These are phyloP conservation scores for Xylaria curta DNA, from an alignment of 495 filamentous ascomycete species.

Conservation along the genomic window DNA sequence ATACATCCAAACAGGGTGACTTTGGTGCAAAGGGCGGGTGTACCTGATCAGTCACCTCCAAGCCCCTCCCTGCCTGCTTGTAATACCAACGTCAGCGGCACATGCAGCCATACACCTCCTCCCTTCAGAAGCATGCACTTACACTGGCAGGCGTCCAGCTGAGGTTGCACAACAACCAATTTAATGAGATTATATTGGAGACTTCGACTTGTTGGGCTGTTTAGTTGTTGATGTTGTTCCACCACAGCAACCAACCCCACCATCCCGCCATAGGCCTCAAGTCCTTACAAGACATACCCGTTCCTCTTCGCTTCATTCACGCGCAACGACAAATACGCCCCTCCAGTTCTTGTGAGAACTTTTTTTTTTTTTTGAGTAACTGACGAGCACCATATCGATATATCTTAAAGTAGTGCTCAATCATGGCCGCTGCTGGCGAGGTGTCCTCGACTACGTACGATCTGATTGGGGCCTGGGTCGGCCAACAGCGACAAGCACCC, in stretches of 20 bases:
- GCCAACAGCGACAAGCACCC: slow-evolving; percentile 38
- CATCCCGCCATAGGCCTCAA: background rate
- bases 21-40: background rate
- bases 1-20: background rate
- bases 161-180: background rate
- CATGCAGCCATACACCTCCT: background rate
- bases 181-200: slow-evolving; percentile 7
- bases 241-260: background rate
- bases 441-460: slow-evolving; percentile 34
- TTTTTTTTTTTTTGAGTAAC: background rate
- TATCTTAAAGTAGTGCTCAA: background rate
- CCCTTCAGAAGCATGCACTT: background rate
- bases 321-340: background rate
- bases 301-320: background rate
- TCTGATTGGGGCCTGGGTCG: slow-evolving; percentile 46
- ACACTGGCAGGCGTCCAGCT: background rate
- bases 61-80: background rate
- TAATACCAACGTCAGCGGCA: background rate
- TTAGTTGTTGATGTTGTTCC: background rate
- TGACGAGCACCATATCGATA: background rate
- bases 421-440: slow-evolving; percentile 9
- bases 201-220: background rate
- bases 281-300: background rate
- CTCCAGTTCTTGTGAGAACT: too few relatives aligned
- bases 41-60: background rate